Evolutionary conservation across 164 flowering plant genomes (phyloP).

Genomic region (Brasenia schreberi): DNA sequence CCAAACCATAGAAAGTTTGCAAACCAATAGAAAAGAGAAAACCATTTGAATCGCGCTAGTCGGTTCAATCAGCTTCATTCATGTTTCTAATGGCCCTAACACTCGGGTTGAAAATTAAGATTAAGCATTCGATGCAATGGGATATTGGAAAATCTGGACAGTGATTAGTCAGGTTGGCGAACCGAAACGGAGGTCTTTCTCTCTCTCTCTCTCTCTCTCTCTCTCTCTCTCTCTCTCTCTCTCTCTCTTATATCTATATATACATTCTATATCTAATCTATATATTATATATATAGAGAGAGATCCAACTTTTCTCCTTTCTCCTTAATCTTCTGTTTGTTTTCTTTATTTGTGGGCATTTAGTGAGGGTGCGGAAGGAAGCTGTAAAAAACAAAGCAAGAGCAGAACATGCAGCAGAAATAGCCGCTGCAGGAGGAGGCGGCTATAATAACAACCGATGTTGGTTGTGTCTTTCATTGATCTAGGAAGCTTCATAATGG

Average conservation of each 20-base stretch:
- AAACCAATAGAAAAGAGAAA: too few species aligned
- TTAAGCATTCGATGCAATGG: too few species aligned
- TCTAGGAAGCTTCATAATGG: constrained; percentile 12
- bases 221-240: too few species aligned
- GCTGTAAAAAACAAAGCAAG: not conserved
- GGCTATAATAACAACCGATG: too few species aligned
- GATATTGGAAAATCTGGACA: too few species aligned
- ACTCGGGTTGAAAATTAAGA: not conserved
- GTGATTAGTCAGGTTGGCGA: not conserved
- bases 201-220: not conserved
- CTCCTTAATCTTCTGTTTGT: not conserved
- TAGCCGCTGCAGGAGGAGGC: too few species aligned
- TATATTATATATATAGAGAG: too few species aligned
- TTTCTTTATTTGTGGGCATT: not conserved
- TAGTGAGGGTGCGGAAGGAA: not conserved
- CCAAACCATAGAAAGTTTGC: too few species aligned
- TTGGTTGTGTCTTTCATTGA: too few species aligned
- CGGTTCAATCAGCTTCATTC: not conserved
- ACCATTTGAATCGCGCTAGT: too few species aligned
- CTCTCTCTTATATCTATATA: too few species aligned
- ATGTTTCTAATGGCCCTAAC: not conserved
- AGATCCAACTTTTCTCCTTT: not conserved
- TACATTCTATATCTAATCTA: too few species aligned
- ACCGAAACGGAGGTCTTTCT: not conserved
- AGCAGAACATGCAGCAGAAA: not conserved